phyloP scores from a whole-genome alignment of 2,329 filamentous ascomycete species.

The Tolypocladium cylindrosporum region DNA sequence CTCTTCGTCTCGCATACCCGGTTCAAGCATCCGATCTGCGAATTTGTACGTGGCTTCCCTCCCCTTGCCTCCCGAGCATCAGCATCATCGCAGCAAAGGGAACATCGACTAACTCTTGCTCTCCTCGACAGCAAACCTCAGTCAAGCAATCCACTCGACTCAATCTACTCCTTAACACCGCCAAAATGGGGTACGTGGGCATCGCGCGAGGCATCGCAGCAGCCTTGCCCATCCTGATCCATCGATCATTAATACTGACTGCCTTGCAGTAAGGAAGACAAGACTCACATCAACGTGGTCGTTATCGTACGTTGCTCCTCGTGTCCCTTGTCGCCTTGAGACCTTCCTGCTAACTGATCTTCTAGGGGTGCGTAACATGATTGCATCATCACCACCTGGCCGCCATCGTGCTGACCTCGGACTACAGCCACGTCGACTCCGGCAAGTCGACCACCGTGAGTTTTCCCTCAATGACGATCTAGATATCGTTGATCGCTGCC shows the following conservation, averaged over 20 bases:
- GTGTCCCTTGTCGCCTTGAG: background rate
- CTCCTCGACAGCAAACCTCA: constrained; percentile 4
- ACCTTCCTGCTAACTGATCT: constrained; percentile 7
- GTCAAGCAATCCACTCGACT: constrained; percentile 6
- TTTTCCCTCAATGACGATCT: constrained; percentile 10
- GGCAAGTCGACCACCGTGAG: constrained; percentile 97
- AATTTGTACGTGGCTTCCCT: constrained; percentile 22
- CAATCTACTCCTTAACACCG: constrained; percentile 11
- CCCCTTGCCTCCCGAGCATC: constrained; percentile 4
- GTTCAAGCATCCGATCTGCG: constrained; percentile 34
- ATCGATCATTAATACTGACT: constrained; percentile 2
- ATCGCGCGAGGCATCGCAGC: background rate
- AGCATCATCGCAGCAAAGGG: background rate
- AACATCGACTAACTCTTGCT: constrained; percentile 2
- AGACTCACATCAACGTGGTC: constrained; percentile 95
- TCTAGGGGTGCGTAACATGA: constrained; percentile 16
- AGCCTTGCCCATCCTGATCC: background rate
- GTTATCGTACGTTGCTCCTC: constrained; percentile 56
- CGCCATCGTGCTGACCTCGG: constrained; percentile 12
- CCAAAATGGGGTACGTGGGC: constrained; percentile 24
- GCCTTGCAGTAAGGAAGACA: constrained; percentile 73
- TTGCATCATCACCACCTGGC: constrained; percentile 13
- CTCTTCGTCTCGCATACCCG: constrained; percentile 34
- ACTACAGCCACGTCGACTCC: constrained; percentile 82
- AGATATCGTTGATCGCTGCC: constrained; percentile 3